Evolutionary conservation across 805 yeast species (phyloP).

Genomic region (Zygotorulaspora danielsina): DNA sequence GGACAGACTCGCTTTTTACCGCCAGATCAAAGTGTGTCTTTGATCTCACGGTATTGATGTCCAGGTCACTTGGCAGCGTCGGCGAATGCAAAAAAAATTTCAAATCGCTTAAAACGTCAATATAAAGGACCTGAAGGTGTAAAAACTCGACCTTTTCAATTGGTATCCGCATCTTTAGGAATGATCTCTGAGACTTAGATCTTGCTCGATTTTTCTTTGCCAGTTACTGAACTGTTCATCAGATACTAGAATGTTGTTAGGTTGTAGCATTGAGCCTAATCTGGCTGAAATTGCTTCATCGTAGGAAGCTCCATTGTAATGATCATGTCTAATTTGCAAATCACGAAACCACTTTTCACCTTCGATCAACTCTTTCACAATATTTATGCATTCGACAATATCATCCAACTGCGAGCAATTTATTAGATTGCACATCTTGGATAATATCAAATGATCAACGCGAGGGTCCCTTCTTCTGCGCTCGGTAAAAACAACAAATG

Average conservation of each 20-base stretch:
- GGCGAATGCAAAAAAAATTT: constrained; percentile 7
- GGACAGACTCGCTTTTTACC: no score
- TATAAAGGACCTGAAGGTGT: background rate
- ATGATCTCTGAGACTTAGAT: constrained; percentile 24
- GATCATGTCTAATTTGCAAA: constrained; percentile 43
- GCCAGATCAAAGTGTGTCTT: no score
- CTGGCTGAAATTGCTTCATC: constrained; percentile 24
- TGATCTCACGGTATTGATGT: no score
- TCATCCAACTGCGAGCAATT: constrained; percentile 47
- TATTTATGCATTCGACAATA: constrained; percentile 48
- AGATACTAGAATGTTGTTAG: constrained; percentile 30
- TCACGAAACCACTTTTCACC: constrained; percentile 61
- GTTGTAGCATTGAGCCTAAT: constrained; percentile 38
- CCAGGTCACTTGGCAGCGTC: no score
- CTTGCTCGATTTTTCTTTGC: constrained; percentile 32
- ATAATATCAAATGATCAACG: constrained; percentile 44
- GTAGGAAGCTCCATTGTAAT: constrained; percentile 31
- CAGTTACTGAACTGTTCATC: constrained; percentile 35
- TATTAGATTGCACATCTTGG: constrained; percentile 50
- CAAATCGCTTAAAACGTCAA: constrained; percentile 8
- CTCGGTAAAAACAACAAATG: constrained; percentile 49
- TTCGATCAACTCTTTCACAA: constrained; percentile 51
- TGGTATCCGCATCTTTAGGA: background rate
- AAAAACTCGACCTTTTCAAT: background rate
- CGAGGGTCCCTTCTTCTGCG: constrained; percentile 46